These are phyloP conservation scores for Gracilaria domingensis DNA, from an alignment of 23 red algal genomes.

Conservation along the genomic window DNA sequence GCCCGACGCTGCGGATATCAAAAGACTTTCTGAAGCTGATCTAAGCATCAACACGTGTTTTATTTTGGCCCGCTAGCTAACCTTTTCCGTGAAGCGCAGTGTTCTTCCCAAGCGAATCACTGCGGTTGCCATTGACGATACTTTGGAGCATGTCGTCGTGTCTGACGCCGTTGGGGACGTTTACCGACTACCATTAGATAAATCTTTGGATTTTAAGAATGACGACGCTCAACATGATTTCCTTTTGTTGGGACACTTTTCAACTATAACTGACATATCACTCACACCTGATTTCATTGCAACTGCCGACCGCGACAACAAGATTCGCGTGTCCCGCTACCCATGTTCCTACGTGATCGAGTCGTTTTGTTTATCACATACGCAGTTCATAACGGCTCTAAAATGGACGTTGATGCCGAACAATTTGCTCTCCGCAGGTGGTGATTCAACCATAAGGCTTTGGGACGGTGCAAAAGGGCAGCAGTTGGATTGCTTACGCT, in stretches of 20 bases:
- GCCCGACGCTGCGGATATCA: constrained; percentile 27
- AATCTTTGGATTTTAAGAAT: constrained; percentile 7
- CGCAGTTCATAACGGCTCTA: constrained; percentile 5
- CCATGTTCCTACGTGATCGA: constrained; percentile 33
- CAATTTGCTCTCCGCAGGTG: neutral
- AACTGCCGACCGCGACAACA: constrained; percentile 19
- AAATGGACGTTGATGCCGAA: neutral
- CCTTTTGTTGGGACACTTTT: constrained; percentile 32
- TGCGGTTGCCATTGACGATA: neutral
- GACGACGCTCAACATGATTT: constrained; percentile 8
- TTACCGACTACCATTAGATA: neutral
- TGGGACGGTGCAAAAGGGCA: constrained; percentile 14
- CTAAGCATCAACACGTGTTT: neutral
- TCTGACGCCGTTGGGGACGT: constrained; percentile 31
- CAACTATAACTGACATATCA: constrained; percentile 21
- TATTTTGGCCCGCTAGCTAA: neutral
- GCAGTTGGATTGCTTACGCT: neutral
- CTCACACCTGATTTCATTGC: constrained; percentile 11
- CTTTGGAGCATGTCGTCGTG: neutral
- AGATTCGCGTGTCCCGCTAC: constrained; percentile 31
- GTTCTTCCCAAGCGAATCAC: constrained; percentile 23
- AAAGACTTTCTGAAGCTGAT: constrained; percentile 20
- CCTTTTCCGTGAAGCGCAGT: neutral
- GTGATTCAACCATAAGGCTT: constrained; percentile 22
- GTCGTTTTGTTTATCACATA: constrained; percentile 29